Evolutionary conservation across 495 filamentous ascomycete species (phyloP), one percentile per base, ranked within the genome.

Genomic region (Aspergillus haitiensis): DNA sequence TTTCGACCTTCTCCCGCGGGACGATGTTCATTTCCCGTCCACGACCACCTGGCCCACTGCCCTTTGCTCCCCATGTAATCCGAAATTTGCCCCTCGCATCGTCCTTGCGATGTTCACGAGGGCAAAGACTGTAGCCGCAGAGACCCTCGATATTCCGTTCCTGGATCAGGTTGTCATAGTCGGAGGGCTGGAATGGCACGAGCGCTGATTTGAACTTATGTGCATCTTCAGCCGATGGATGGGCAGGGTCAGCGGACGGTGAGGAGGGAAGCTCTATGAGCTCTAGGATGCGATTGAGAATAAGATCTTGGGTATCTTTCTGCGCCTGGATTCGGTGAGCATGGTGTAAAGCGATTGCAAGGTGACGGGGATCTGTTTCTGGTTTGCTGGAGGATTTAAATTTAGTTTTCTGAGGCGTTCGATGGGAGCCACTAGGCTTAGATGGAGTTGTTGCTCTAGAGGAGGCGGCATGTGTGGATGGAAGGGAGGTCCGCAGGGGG

Each of bases 91-190:
- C 78, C 10, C 67, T 70, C 7, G 69, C 64, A 15, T 77, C 60
- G 58, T 81, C 67, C 52, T 78, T 81, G 39, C 73, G 70, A 55
- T 84, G 81, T 18, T 80, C 75, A 4, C 75, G 72, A 3, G 84
- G 78, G 70, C 94, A 98, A 10, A 98, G 79, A 0, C 83, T 73
- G 70, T 97, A 98, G 0, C 92, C 93, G 74, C 94, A 98, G 3
- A 80, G 76, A 11, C 81, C 79, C 47, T 88, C 83, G 64, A 88
- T 87, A 65, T 93, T 93, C 59, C 94, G 87, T 72, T 98, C 94
- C 54, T 87, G 82, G 61, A 97, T 84, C 13, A 97, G 71, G 59
- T 87, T 86, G 64, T 96, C 89, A 76, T 93, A 96, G 72, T 98
- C 93, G 15, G 78, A 71, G 2, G 92, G 91, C 60, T 90, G 87